A percentile compares a stretch with the other conserved stretches of the same genome.
phyloP scores from a whole-genome alignment of 495 filamentous ascomycete species.

The Penicillium subrubescens region DNA sequence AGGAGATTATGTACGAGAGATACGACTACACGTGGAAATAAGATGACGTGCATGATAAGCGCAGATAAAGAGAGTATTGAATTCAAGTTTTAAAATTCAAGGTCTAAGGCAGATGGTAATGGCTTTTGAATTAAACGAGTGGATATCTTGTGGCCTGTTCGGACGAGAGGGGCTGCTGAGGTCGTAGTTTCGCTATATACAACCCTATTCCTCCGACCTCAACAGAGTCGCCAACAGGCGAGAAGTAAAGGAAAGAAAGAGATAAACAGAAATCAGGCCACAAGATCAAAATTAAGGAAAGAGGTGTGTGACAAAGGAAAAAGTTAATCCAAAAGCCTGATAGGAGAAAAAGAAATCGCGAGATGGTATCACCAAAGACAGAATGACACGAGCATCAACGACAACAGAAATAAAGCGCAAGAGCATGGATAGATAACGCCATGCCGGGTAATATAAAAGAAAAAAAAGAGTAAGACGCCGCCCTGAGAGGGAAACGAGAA shows the following conservation, averaged over 20 bases:
- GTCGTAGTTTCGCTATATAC: slow-evolving; percentile 17
- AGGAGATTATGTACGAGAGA: neutral
- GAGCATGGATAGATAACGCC: slow-evolving; percentile 26
- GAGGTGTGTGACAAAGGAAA: slow-evolving; percentile 1
- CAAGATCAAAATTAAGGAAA: neutral
- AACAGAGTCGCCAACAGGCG: neutral
- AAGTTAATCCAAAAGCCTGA: slow-evolving; percentile 5
- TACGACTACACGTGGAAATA: slow-evolving; percentile 7
- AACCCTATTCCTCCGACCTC: slow-evolving; percentile 16
- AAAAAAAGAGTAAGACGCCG: slow-evolving; percentile 31
- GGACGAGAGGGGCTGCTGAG: neutral
- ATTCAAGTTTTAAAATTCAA: neutral
- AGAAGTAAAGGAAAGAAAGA: neutral
- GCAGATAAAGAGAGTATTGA: neutral
- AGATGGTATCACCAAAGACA: slow-evolving; percentile 50
- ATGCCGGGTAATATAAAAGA: slow-evolving; percentile 20
- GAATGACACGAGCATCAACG: slow-evolving; percentile 36
- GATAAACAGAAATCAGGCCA: slow-evolving; percentile 4
- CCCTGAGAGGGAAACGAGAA: slow-evolving; percentile 28
- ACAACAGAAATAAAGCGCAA: slow-evolving; percentile 12
- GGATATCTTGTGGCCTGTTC: neutral
- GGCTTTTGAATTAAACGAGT: slow-evolving; percentile 9
- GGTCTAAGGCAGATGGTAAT: neutral
- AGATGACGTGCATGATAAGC: neutral
- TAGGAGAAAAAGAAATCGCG: slow-evolving; percentile 30